Evolutionary conservation across 495 filamentous ascomycete genomes (phyloP).

Genomic region (Ramalina intermedia): DNA sequence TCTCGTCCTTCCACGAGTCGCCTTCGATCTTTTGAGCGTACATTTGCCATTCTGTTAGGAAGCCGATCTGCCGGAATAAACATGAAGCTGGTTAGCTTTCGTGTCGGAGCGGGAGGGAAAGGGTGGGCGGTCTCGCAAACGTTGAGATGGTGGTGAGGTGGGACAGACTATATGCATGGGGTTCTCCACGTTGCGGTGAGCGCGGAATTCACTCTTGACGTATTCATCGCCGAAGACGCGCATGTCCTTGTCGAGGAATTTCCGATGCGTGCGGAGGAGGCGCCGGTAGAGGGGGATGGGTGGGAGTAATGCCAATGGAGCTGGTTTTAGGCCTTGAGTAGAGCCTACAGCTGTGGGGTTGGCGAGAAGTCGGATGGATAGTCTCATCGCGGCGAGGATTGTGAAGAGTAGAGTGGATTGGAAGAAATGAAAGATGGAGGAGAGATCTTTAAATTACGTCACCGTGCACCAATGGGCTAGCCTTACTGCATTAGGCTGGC

Average conservation of each 20-base stretch:
- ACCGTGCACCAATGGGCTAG: not conserved
- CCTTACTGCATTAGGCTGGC: not conserved
- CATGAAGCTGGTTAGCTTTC: not conserved
- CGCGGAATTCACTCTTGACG: conserved; percentile 79
- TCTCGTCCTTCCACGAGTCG: conserved; percentile 61
- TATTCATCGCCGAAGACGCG: conserved; percentile 79
- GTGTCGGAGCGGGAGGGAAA: not conserved
- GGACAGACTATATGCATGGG: conserved; percentile 71
- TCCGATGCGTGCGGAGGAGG: conserved; percentile 72
- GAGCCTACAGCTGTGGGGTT: conserved; percentile 32
- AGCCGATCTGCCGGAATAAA: conserved; percentile 55
- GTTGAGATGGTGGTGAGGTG: not conserved
- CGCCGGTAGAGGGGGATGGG: conserved; percentile 85
- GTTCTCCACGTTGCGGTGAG: conserved; percentile 71
- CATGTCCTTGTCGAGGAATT: conserved; percentile 55
- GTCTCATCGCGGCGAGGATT: conserved; percentile 18
- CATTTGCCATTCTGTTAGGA: conserved; percentile 89
- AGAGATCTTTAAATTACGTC: conserved; percentile 1
- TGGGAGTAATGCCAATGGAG: conserved; percentile 65
- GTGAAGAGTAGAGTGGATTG: too few species aligned
- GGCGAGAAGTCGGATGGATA: conserved; percentile 28
- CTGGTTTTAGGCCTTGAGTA: conserved; percentile 38
- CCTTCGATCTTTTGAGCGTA: conserved; percentile 88
- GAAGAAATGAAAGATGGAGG: too few species aligned
- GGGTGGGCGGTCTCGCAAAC: not conserved